These are phyloP conservation scores for Trichosporon ovoides DNA, from an alignment of 1,284 basidiomycete species.

Conservation along the genomic window DNA sequence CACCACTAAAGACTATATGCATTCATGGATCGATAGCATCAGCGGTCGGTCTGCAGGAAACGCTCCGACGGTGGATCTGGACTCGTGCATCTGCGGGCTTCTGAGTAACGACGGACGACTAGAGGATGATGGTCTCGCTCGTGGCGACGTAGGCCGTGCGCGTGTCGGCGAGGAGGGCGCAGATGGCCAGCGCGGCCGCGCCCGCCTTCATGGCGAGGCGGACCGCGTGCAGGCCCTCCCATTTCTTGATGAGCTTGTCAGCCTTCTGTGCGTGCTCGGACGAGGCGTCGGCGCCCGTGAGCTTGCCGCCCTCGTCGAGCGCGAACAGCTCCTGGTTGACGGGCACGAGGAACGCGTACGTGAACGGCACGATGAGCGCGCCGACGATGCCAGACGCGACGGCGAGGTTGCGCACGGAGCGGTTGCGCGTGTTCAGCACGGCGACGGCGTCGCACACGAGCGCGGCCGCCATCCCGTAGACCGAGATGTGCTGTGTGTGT, in stretches of 20 bases:
- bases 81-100: neutral
- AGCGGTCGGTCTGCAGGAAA: neutral
- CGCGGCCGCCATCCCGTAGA: conserved; percentile 12
- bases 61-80: neutral
- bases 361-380: conserved; percentile 25
- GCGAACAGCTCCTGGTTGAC: conserved; percentile 23
- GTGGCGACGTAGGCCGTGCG: neutral
- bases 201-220: conserved; percentile 14
- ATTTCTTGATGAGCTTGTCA: conserved; percentile 19
- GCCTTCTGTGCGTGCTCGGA: conserved; percentile 3
- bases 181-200: conserved; percentile 13
- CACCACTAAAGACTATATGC: conserved; percentile 41
- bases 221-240: conserved; percentile 23
- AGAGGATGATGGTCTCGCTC: neutral
- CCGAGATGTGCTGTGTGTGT: neutral
- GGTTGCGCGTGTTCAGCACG: conserved; percentile 18
- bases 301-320: conserved; percentile 10
- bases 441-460: conserved; percentile 17
- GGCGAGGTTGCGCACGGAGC: conserved; percentile 18
- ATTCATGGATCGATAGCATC: conserved; percentile 7
- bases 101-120: neutral
- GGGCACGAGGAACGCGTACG: conserved; percentile 14
- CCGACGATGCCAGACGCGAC: conserved; percentile 20
- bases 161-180: neutral
- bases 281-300: neutral